Evolutionary conservation across 495 filamentous ascomycete genomes (phyloP).

Genomic region (Neurospora intermedia): DNA sequence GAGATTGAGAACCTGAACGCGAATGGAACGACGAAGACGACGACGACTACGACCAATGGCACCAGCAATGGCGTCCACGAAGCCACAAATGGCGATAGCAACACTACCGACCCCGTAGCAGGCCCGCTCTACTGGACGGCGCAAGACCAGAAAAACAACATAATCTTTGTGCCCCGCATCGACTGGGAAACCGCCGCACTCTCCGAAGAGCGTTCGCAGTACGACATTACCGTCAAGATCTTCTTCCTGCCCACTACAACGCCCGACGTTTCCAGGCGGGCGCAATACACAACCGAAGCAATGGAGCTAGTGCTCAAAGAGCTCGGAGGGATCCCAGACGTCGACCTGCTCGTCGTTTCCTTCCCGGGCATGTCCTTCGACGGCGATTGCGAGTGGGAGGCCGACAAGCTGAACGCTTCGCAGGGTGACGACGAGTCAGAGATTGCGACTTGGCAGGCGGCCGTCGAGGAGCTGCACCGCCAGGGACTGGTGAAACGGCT

Average conservation of each 20-base stretch:
- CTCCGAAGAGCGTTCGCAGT: constrained; percentile 51
- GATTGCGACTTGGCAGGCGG: constrained; percentile 51
- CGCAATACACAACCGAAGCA: constrained; percentile 66
- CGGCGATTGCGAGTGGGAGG: constrained; percentile 75
- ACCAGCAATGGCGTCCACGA: constrained; percentile 37
- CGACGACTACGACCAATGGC: constrained; percentile 29
- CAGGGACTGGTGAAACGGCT: constrained; percentile 61
- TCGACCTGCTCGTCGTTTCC: constrained; percentile 86
- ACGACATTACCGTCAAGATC: constrained; percentile 88
- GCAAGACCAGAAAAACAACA: constrained; percentile 32
- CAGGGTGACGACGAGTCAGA: constrained; percentile 58
- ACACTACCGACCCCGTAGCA: constrained; percentile 14
- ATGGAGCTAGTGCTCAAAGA: constrained; percentile 69
- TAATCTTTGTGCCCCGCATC: constrained; percentile 66
- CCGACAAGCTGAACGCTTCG: constrained; percentile 48
- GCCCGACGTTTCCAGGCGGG: constrained; percentile 38
- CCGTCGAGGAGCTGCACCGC: constrained; percentile 61
- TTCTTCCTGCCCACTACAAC: constrained; percentile 76
- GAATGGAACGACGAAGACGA: constrained; percentile 17
- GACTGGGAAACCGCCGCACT: constrained; percentile 48
- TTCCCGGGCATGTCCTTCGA: constrained; percentile 93
- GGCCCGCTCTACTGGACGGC: constrained; percentile 49
- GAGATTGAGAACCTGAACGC: constrained; percentile 29
- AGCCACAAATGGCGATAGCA: constrained; percentile 30
- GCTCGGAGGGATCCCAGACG: constrained; percentile 50